A percentile compares a stretch with the other conserved stretches of the same genome.
Conservation (phyloP, 805 yeast species). For the Kazachstania taianensis region DNA sequence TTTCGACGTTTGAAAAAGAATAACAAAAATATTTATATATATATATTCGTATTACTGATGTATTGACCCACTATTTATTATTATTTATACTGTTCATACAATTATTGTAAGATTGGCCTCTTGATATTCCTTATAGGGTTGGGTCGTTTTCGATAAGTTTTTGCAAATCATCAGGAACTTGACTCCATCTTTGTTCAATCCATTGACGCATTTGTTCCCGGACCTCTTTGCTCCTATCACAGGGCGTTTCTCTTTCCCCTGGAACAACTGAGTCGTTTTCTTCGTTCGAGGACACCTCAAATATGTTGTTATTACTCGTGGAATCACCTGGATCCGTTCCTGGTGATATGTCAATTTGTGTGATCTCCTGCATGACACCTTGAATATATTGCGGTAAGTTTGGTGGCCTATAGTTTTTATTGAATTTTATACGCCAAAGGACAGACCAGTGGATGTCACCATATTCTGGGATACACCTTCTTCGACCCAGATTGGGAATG, state of each 20-base stretch:
- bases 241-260: too few species aligned
- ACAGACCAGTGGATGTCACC: slow-evolving; percentile 55
- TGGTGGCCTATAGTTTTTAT: slow-evolving; percentile 36
- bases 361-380: slow-evolving; percentile 16
- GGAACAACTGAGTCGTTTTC: too few species aligned
- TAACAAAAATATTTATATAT: neutral
- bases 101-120: slow-evolving; percentile 3
- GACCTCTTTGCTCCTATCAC: too few species aligned
- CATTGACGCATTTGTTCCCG: slow-evolving; percentile 17
- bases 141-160: slow-evolving; percentile 9
- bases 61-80: slow-evolving; percentile 5
- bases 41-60: slow-evolving; percentile 1
- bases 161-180: slow-evolving; percentile 31
- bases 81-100: slow-evolving; percentile 4
- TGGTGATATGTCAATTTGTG: slow-evolving; percentile 6
- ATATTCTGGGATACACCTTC: slow-evolving; percentile 39
- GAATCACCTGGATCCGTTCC: neutral
- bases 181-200: slow-evolving; percentile 23
- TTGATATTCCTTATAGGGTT: slow-evolving; percentile 11
- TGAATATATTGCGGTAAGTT: slow-evolving; percentile 34
- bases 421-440: slow-evolving; percentile 42
- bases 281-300: too few species aligned
- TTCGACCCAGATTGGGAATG: slow-evolving; percentile 48
- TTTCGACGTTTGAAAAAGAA: neutral
- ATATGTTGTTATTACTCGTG: too few species aligned